phyloP scores from a whole-genome alignment of 805 yeast species.

The Starmerella scarabaei region DNA sequence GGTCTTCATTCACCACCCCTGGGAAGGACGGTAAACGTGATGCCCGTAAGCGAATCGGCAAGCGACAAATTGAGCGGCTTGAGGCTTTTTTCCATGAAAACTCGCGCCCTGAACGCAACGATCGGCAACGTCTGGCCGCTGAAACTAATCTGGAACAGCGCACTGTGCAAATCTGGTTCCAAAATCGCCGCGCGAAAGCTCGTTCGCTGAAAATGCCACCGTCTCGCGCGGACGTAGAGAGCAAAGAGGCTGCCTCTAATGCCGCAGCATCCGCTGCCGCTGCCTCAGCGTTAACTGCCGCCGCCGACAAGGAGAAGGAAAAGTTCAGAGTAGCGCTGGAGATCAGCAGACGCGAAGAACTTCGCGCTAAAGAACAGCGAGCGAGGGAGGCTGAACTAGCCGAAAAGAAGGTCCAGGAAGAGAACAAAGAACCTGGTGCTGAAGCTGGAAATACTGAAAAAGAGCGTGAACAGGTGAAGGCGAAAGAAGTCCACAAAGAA shows the following conservation, averaged over 20 bases:
- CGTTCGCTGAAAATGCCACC: conserved; percentile 16
- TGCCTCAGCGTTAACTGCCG: conserved; percentile 1
- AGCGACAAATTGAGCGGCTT: conserved; percentile 37
- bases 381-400: too few species aligned
- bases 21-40: conserved; percentile 9
- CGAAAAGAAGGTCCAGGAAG: too few species aligned
- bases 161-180: conserved; percentile 89
- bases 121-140: conserved; percentile 54
- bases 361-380: too few species aligned
- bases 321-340: too few species aligned
- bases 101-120: conserved; percentile 63
- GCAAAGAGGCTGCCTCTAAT: conserved; percentile 12
- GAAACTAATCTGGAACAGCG: conserved; percentile 69
- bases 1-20: not conserved
- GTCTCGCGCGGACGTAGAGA: conserved; percentile 7
- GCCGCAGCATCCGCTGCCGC: conserved; percentile 13
- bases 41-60: conserved; percentile 22
- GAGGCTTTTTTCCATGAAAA: conserved; percentile 57
- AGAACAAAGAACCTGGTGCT: too few species aligned
- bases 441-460: too few species aligned
- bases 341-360: too few species aligned
- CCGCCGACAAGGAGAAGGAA: not conserved
- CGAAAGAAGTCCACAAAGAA: too few species aligned
- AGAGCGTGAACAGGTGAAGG: too few species aligned
- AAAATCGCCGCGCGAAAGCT: conserved; percentile 53